Evolutionary conservation across 2,329 filamentous ascomycete species (phyloP).

Genomic region (Paracorniculantispora psalliotae): DNA sequence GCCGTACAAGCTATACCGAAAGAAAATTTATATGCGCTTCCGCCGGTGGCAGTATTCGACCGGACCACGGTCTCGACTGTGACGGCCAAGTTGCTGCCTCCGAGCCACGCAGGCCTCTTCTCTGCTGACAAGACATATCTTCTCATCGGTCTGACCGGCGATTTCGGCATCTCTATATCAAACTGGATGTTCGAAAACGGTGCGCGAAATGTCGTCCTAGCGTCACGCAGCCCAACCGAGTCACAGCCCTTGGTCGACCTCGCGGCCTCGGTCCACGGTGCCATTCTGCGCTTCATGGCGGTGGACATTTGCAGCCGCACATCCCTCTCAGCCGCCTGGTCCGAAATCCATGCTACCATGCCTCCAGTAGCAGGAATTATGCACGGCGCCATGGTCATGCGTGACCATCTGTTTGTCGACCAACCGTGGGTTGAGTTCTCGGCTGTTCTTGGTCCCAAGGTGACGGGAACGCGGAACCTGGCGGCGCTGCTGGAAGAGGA

Average conservation of each 20-base stretch:
- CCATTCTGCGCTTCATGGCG: not conserved
- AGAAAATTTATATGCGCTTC: not conserved
- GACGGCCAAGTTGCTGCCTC: conserved; percentile 21
- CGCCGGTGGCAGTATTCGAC: not conserved
- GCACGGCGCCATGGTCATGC: too few relatives aligned
- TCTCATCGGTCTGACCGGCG: conserved; percentile 17
- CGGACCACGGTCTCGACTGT: not conserved
- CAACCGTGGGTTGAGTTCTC: too few relatives aligned
- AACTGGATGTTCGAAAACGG: conserved; percentile 24
- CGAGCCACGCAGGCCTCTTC: not conserved
- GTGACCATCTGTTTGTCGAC: too few relatives aligned
- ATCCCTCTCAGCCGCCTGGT: too few relatives aligned
- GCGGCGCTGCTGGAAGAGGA: too few relatives aligned
- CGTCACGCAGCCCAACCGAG: too few relatives aligned
- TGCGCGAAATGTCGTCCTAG: conserved; percentile 20
- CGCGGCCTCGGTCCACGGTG: not conserved
- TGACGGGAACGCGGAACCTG: too few relatives aligned
- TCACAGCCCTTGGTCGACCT: not conserved
- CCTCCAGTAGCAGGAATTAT: too few relatives aligned
- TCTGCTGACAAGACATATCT: conserved; percentile 20
- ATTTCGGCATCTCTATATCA: conserved; percentile 18
- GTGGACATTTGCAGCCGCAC: not conserved
- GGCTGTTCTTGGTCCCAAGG: too few relatives aligned
- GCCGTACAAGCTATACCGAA: not conserved
- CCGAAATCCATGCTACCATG: too few relatives aligned